A percentile compares a stretch with the other conserved stretches of the same genome.
Conservation (phyloP, 352 stramenopile genomes). For the Pythium utonaiense region DNA sequence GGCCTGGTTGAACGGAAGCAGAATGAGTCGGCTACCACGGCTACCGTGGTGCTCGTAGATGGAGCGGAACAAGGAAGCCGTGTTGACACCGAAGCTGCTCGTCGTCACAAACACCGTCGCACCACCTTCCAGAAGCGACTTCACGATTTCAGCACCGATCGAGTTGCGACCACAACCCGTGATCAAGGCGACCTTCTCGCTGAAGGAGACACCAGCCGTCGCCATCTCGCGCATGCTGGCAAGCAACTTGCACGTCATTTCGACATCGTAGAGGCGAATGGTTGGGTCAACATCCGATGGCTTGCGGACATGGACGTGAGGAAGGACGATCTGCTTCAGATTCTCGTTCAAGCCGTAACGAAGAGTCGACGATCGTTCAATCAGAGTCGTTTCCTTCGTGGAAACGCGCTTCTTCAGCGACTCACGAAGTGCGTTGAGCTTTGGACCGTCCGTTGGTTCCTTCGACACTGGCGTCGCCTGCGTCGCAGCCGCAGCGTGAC, state of each 20-base stretch:
- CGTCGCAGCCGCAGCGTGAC: not conserved
- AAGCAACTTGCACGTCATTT: constrained; percentile 73
- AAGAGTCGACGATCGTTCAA: constrained; percentile 45
- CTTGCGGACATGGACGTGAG: constrained; percentile 77
- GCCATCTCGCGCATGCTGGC: constrained; percentile 86
- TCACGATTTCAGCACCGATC: constrained; percentile 82
- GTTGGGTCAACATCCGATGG: constrained; percentile 70
- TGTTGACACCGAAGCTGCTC: constrained; percentile 64
- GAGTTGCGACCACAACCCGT: constrained; percentile 84
- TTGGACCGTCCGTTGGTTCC: constrained; percentile 40
- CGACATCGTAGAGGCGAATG: constrained; percentile 77
- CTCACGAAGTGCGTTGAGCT: constrained; percentile 55
- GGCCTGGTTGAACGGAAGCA: constrained; percentile 85
- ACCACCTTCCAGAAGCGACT: constrained; percentile 79
- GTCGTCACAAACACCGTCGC: constrained; percentile 85
- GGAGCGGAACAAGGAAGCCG: constrained; percentile 57
- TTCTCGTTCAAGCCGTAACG: constrained; percentile 55
- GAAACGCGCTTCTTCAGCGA: constrained; percentile 40
- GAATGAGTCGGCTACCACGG: constrained; percentile 68
- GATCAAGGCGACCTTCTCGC: constrained; percentile 79
- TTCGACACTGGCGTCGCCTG: constrained; percentile 13
- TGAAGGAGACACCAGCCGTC: constrained; percentile 79
- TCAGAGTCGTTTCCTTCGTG: constrained; percentile 27
- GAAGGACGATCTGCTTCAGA: constrained; percentile 62
- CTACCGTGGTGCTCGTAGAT: constrained; percentile 87